A percentile compares a stretch with the other conserved stretches of the same genome.
Conservation (phyloP, 169 alveolate species). For the Theileria parva region DNA sequence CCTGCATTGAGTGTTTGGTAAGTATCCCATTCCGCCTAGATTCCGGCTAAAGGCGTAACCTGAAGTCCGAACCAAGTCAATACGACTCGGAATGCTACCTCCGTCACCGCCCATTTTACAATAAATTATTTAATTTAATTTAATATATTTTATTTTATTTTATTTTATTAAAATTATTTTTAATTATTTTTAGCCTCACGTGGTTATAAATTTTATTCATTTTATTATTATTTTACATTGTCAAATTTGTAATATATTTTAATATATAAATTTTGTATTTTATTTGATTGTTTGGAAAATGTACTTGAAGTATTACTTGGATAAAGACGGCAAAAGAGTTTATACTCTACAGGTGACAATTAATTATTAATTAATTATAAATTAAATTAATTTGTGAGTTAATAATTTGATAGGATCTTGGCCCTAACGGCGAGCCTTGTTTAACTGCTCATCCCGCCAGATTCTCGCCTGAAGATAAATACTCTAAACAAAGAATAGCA, state of each 20-base stretch:
- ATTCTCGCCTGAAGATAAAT: conserved; percentile 84
- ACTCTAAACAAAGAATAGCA: conserved; percentile 75
- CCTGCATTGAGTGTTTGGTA: conserved; percentile 79
- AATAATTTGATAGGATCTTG: conserved; percentile 44
- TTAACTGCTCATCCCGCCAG: conserved; percentile 85
- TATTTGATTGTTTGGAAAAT: conserved; percentile 17
- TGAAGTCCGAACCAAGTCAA: conserved; percentile 81
- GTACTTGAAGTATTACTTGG: conserved; percentile 72
- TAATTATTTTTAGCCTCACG: not conserved
- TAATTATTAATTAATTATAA: not conserved
- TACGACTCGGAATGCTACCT: conserved; percentile 83
- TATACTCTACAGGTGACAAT: conserved; percentile 66
- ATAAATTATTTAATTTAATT: not conserved
- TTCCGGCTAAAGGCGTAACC: conserved; percentile 80
- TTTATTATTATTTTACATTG: not conserved
- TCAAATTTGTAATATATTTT: too few relatives aligned
- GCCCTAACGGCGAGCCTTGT: conserved; percentile 78
- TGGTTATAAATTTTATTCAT: too few relatives aligned
- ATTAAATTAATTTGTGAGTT: not conserved
- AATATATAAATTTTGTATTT: not conserved
- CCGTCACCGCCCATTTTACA: conserved; percentile 87
- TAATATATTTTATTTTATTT: not conserved
- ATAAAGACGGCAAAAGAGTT: conserved; percentile 72
- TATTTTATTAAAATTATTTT: not conserved
- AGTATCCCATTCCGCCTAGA: conserved; percentile 88